phyloP scores from a whole-genome alignment of 148 eudicot genomes.

The Dysphania ambrosioides region DNA sequence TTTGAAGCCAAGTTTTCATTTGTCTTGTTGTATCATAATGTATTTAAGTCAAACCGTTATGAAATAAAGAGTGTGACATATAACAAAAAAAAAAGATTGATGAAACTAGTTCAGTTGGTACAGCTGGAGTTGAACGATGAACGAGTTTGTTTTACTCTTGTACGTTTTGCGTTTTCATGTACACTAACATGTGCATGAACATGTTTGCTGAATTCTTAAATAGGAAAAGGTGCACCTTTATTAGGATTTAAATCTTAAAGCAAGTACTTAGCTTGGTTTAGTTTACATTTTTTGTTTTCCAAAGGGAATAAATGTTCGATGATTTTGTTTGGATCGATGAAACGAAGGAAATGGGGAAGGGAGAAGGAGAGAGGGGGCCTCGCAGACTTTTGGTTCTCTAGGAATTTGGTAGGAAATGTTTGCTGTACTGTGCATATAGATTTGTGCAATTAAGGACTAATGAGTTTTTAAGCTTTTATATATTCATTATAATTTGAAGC shows the following conservation, averaged over 20 bases:
- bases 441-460: conserved; percentile 26
- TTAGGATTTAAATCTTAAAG: neutral
- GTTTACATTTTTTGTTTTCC: conserved; percentile 24
- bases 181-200: neutral
- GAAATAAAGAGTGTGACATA: conserved; percentile 2
- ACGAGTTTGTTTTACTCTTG: no score
- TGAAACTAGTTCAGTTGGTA: neutral
- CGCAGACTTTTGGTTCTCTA: conserved; percentile 36
- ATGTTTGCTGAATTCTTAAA: neutral
- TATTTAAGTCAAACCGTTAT: neutral
- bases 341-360: conserved; percentile 5
- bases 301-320: conserved; percentile 44
- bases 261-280: conserved; percentile 7
- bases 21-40: neutral
- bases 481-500: conserved; percentile 10
- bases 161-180: neutral
- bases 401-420: conserved; percentile 43
- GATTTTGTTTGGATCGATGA: conserved; percentile 26
- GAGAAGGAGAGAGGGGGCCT: conserved; percentile 20
- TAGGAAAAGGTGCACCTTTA: conserved; percentile 1
- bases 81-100: neutral
- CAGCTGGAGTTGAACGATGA: neutral
- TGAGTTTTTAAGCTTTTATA: neutral
- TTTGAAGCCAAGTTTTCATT: neutral
- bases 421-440: conserved; percentile 33